A percentile compares a stretch with the other conserved stretches of the same genome.
Evolutionary conservation across 148 eudicot genomes (phyloP).

Genomic region (Fagopyrum esculentum): DNA sequence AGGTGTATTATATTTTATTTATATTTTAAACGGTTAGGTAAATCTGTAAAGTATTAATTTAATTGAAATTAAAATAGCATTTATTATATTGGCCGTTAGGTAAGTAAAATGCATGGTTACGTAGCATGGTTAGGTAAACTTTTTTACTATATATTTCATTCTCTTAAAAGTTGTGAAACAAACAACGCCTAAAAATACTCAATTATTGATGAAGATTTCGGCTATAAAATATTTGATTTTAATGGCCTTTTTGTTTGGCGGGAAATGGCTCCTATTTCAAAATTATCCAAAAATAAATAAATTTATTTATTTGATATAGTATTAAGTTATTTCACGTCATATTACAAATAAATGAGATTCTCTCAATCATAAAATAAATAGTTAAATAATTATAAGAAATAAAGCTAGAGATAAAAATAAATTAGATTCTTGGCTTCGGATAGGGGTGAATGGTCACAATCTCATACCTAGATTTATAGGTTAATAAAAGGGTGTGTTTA

Average conservation of each 20-base stretch:
- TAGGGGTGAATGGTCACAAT: too few relatives aligned
- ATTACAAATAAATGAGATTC: background rate
- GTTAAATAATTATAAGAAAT: background rate
- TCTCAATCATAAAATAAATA: too few relatives aligned
- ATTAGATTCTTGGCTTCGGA: background rate
- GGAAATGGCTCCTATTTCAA: slow-evolving; percentile 1
- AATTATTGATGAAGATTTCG: slow-evolving; percentile 1
- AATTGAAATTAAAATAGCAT: background rate
- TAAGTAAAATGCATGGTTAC: background rate
- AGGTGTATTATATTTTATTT: too few relatives aligned
- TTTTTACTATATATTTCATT: background rate
- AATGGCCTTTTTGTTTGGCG: background rate
- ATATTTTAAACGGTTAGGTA: background rate
- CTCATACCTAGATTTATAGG: too few relatives aligned
- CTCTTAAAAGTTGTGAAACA: slow-evolving; percentile 2
- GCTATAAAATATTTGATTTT: background rate
- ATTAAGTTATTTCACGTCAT: too few relatives aligned
- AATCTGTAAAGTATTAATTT: background rate
- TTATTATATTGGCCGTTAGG: slow-evolving; percentile 1
- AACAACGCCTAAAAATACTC: background rate
- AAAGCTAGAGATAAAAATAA: background rate
- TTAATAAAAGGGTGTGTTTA: too few relatives aligned
- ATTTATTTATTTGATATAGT: background rate
- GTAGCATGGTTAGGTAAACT: background rate
- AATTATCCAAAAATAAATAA: background rate